A percentile compares a stretch with the other conserved stretches of the same genome.
Evolutionary conservation across 805 yeast genomes (phyloP).

Genomic region (Candida palmyrensis): DNA sequence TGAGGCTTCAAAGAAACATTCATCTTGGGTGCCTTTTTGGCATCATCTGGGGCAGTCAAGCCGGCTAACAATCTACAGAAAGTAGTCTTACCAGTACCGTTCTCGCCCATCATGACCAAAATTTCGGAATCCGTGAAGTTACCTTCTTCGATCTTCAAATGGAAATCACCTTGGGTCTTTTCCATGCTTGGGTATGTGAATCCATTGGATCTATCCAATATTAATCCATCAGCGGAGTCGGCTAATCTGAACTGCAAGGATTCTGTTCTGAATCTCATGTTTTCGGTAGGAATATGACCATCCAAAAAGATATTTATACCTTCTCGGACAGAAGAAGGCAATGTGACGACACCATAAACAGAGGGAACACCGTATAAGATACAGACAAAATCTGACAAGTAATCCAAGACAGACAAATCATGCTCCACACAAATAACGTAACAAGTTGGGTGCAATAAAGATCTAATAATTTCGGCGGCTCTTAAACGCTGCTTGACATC

Average conservation of each 20-base stretch:
- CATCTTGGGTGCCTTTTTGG: conserved; percentile 74
- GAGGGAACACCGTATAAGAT: conserved; percentile 97
- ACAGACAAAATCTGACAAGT: conserved; percentile 94
- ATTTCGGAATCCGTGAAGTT: conserved; percentile 95
- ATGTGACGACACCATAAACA: conserved; percentile 96
- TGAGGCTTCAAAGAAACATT: conserved; percentile 98
- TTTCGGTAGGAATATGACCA: conserved; percentile 96
- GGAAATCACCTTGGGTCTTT: conserved; percentile 96
- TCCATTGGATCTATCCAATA: conserved; percentile 73
- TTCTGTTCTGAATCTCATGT: conserved; percentile 94
- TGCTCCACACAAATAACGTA: conserved; percentile 98
- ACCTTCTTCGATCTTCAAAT: conserved; percentile 75
- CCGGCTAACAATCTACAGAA: conserved; percentile 95
- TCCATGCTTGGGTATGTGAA: conserved; percentile 75
- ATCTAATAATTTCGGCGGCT: conserved; percentile 93
- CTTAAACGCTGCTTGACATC: conserved; percentile 98
- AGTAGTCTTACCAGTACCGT: conserved; percentile 99
- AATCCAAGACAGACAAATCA: conserved; percentile 96
- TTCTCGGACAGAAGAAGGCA: conserved; percentile 96
- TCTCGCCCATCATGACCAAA: conserved; percentile 99
- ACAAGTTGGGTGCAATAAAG: conserved; percentile 65
- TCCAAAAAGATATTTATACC: conserved; percentile 98
- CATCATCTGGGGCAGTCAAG: conserved; percentile 80
- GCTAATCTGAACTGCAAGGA: conserved; percentile 88
- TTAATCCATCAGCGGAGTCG: conserved; percentile 78